A percentile compares a stretch with the other conserved stretches of the same genome.
Conservation (phyloP, 2,329 filamentous ascomycete species). For the Chrysoporthe deuterocubensis region DNA sequence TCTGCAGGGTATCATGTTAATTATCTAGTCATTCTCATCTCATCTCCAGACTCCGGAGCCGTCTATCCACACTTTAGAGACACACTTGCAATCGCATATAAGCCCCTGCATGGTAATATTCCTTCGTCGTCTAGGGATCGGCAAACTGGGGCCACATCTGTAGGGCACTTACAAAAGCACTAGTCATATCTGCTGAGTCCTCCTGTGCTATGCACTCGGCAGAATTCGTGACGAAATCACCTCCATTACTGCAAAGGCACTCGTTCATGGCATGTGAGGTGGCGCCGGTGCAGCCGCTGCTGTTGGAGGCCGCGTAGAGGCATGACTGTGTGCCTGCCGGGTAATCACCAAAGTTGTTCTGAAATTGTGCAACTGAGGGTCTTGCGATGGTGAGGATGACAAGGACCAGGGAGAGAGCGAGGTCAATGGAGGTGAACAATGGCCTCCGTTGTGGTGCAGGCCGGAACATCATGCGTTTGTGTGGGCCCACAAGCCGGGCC, state of each 20-base stretch:
- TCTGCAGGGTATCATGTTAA: slow-evolving; percentile 31
- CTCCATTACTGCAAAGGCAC: slow-evolving; percentile 55
- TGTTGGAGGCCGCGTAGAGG: slow-evolving; percentile 45
- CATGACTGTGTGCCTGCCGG: slow-evolving; percentile 48
- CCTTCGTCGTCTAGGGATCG: background rate
- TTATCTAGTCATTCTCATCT: background rate
- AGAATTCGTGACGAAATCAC: slow-evolving; percentile 52
- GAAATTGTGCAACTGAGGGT: slow-evolving; percentile 33
- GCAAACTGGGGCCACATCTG: background rate
- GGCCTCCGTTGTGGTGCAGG: background rate
- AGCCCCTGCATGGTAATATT: background rate
- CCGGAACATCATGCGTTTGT: background rate
- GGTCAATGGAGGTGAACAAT: slow-evolving; percentile 24
- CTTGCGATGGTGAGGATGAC: slow-evolving; percentile 34
- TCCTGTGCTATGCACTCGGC: slow-evolving; percentile 50
- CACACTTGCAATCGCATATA: background rate
- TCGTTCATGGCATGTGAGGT: slow-evolving; percentile 47
- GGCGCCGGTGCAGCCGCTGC: slow-evolving; percentile 46
- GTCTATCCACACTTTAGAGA: background rate
- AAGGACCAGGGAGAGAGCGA: slow-evolving; percentile 33
- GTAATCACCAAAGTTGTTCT: slow-evolving; percentile 50
- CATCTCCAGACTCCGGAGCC: background rate
- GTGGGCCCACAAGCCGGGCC: background rate
- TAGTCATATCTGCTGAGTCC: slow-evolving; percentile 42
- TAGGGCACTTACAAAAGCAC: slow-evolving; percentile 39